Evolutionary conservation across 768 basidiomycete genomes (phyloP), one percentile per base, ranked within the genome.

Genomic region (Cantharellus anzutake): DNA sequence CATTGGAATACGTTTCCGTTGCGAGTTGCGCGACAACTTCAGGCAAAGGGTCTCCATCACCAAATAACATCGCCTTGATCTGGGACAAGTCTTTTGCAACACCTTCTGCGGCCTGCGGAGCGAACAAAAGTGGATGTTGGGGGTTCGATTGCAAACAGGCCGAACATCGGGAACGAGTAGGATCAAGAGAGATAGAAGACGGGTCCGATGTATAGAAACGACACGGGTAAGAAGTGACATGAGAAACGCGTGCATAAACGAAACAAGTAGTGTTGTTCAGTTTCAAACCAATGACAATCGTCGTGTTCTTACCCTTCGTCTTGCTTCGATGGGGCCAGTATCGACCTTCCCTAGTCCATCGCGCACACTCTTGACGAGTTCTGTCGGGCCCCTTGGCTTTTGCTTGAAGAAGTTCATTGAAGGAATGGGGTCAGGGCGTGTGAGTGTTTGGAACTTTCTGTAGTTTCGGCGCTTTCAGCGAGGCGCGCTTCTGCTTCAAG

Each of bases 381-480:
- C 91, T 53, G 87, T 81, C 4, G 92, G 92, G 41, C 86, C 85
- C 67, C 87, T 77, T 51, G 80, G 82, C 69, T 89, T 93, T 29
- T 86, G 82, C 75, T 89, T 91, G 82, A 94, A 94, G 75, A 94
- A 93, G 72, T 93, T 93, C 91, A 94, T 93, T 37, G 44, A 48
- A 29, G 11, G 44, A 48, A 48, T 48, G 44, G 44, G 44, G 44
- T 29, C 20, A 29, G 20, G 20, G 20, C 20, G 20, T 29, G 20
- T 29, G 20, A 29, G 20, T 29, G 20, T 29, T 29, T 29, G 20
- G 20, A 29, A 29, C 20, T 29, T 29, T 29, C 20, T 29, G 20
- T 29, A 29, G 20, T 29, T 29, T 29, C 20, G 20, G 20, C 20
- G 20, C 20, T 29, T 29, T 29, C 20, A 29, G 20, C 20, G 20